Conservation (phyloP, 192 early-diverging fungal species). For the Thamnidium elegans region DNA sequence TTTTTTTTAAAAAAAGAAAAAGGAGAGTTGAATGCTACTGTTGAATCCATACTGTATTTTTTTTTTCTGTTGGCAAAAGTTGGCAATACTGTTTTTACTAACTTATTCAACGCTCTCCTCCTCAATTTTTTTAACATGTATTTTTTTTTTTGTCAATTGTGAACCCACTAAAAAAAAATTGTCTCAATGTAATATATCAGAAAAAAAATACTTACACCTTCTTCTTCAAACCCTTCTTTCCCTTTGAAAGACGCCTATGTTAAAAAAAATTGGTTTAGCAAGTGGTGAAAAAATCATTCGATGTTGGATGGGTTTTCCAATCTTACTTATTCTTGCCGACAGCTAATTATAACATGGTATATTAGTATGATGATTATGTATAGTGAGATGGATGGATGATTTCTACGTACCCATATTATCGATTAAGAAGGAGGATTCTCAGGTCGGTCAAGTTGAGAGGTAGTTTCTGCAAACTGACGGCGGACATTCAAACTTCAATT, state of each 20-base stretch:
- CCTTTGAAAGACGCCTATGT: slow-evolving; percentile 69
- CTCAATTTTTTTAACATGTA: too few species aligned
- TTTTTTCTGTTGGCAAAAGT: not conserved
- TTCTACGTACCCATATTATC: not conserved
- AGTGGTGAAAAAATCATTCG: not conserved
- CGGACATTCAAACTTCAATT: too few species aligned
- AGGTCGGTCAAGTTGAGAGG: too few species aligned
- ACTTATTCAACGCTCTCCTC: not conserved
- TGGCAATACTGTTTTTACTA: slow-evolving; percentile 1
- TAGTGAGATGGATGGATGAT: not conserved
- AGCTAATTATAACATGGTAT: slow-evolving; percentile 29
- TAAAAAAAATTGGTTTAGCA: not conserved
- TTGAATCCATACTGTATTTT: not conserved
- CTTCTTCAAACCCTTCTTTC: slow-evolving; percentile 84
- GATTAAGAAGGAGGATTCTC: too few species aligned
- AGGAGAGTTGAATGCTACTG: too few species aligned
- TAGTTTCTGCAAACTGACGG: too few species aligned
- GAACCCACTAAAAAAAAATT: not conserved
- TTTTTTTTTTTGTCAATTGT: not conserved
- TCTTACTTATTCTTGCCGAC: slow-evolving; percentile 70
- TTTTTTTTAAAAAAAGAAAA: too few species aligned
- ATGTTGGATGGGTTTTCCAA: not conserved
- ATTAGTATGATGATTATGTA: not conserved
- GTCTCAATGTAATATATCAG: not conserved
- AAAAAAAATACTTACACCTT: slow-evolving; percentile 60